phyloP scores from a whole-genome alignment of 2,329 filamentous ascomycete genomes.

The Colletotrichum sp. region DNA sequence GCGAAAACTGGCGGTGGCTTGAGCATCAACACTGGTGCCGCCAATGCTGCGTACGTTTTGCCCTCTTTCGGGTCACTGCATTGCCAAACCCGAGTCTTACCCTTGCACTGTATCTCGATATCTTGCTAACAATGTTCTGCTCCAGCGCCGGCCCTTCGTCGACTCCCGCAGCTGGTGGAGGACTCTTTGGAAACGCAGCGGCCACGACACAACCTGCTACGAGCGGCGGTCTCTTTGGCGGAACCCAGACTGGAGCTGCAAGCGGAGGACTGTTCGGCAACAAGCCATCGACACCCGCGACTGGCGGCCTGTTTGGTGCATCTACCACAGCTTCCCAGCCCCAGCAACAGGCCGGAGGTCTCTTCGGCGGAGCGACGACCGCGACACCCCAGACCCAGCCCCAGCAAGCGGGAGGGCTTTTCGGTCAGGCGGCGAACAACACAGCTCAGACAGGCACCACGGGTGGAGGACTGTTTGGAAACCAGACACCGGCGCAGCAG shows the following conservation, averaged over 20 bases:
- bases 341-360: constrained; percentile 28
- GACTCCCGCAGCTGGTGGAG: constrained; percentile 9
- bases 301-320: constrained; percentile 39
- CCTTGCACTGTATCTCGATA: neutral
- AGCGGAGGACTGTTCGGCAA: constrained; percentile 14
- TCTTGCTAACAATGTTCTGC: neutral
- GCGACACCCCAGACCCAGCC: neutral
- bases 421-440: neutral
- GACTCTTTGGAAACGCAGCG: constrained; percentile 6
- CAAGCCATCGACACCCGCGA: constrained; percentile 32
- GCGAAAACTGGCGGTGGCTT: constrained; percentile 50
- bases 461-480: constrained; percentile 15
- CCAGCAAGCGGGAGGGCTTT: neutral
- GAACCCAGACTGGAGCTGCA: neutral
- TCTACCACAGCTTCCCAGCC: constrained; percentile 25
- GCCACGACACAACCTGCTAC: constrained; percentile 4
- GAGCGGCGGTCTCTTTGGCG: constrained; percentile 24
- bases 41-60: constrained; percentile 58
- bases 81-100: neutral
- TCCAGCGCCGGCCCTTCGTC: neutral
- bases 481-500: constrained; percentile 14
- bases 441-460: constrained; percentile 17
- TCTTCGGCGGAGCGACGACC: neutral
- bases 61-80: neutral
- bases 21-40: constrained; percentile 67